phyloP scores from a whole-genome alignment of 371 early-diverging fungal genomes.

The Basidiobolus meristosporus region DNA sequence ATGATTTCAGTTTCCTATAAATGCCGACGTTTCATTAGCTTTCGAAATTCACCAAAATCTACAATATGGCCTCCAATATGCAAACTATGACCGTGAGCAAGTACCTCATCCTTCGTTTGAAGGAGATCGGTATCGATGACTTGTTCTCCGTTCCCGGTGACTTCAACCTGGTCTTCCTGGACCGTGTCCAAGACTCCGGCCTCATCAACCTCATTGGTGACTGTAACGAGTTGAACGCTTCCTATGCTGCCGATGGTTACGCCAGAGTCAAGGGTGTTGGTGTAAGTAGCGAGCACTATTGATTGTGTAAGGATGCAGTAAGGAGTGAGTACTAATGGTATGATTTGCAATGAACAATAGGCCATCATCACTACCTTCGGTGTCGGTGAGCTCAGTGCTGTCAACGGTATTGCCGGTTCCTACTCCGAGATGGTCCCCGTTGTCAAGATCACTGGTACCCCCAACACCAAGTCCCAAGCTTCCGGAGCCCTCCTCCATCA shows the following conservation, averaged over 20 bases:
- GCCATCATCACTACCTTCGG: conserved; percentile 29
- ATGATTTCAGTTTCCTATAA: too few relatives aligned
- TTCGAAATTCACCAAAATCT: too few relatives aligned
- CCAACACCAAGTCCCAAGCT: conserved; percentile 7
- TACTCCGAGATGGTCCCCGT: conserved; percentile 28
- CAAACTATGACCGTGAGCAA: too few relatives aligned
- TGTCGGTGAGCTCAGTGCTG: conserved; percentile 25
- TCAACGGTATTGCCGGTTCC: conserved; percentile 29
- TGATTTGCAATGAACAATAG: too few relatives aligned
- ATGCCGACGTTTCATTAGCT: too few relatives aligned
- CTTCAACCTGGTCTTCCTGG: conserved; percentile 11
- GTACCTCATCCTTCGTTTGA: conserved; percentile 8
- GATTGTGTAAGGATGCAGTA: too few relatives aligned
- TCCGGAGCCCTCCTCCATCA: conserved; percentile 21
- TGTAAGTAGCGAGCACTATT: too few relatives aligned
- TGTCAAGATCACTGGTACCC: conserved; percentile 23
- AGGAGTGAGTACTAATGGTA: too few relatives aligned
- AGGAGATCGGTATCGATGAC: conserved; percentile 8
- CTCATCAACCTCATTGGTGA: conserved; percentile 8
- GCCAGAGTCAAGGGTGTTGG: conserved; percentile 16
- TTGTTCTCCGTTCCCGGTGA: conserved; percentile 13
- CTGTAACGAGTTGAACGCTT: conserved; percentile 19
- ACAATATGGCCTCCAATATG: too few relatives aligned
- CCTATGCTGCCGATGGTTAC: conserved; percentile 31
- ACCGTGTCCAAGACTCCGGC: conserved; percentile 12